Evolutionary conservation across 305 asterid genomes (phyloP).

Genomic region (Caryopteris hybrid): DNA sequence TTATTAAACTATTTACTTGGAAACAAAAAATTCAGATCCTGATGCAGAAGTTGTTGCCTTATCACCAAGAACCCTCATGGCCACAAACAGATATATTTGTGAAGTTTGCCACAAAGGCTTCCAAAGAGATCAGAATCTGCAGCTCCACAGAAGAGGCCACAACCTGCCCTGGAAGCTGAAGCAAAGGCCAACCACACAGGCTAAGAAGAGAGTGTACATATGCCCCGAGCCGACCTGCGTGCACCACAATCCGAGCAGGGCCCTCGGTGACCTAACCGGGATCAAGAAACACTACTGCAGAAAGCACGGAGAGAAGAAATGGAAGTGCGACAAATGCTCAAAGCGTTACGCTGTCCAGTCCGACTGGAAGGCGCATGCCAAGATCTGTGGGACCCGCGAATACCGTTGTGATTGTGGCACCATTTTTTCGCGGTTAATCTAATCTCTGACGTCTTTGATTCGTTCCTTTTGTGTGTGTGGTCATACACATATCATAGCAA

Average conservation of each 20-base stretch:
- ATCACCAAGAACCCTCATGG: conserved; percentile 57
- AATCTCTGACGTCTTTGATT: not conserved
- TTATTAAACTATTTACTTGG: too few relatives aligned
- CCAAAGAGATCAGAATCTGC: conserved; percentile 66
- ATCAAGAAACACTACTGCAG: conserved; percentile 63
- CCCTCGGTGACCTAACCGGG: conserved; percentile 60
- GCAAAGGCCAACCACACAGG: conserved; percentile 40
- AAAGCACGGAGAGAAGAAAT: conserved; percentile 63
- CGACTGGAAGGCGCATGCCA: conserved; percentile 71
- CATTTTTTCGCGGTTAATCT: conserved; percentile 44
- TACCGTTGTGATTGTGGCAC: conserved; percentile 68
- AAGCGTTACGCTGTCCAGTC: conserved; percentile 64
- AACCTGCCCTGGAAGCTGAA: conserved; percentile 74
- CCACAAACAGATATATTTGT: conserved; percentile 61
- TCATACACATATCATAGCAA: too few relatives aligned
- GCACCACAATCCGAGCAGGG: conserved; percentile 57
- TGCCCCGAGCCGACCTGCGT: conserved; percentile 57
- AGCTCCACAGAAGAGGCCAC: conserved; percentile 70
- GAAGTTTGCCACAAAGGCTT: conserved; percentile 70
- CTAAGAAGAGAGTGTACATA: conserved; percentile 46
- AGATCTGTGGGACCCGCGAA: conserved; percentile 67
- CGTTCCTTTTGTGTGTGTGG: too few relatives aligned
- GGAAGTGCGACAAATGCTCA: conserved; percentile 64
- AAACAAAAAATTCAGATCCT: conserved; percentile 44
- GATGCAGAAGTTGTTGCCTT: conserved; percentile 66